Conservation (phyloP, 805 yeast genomes). For the Priceomyces carsonii region DNA sequence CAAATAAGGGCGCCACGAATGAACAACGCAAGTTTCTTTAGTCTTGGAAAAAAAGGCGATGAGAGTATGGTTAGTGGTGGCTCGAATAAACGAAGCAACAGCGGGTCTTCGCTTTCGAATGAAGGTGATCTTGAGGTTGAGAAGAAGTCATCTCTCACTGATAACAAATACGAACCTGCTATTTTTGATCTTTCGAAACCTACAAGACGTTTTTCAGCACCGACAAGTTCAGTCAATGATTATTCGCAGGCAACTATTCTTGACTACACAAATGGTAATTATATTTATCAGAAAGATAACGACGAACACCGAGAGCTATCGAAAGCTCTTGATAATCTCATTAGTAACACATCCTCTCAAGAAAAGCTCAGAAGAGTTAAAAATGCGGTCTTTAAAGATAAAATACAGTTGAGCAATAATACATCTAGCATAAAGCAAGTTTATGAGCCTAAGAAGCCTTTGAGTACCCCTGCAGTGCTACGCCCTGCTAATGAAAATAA, state of each 20-base stretch:
- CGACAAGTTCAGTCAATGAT: conserved; percentile 8
- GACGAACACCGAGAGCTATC: conserved; percentile 15
- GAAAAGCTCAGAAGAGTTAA: conserved; percentile 13
- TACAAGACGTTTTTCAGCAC: conserved; percentile 33
- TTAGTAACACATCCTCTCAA: conserved; percentile 18
- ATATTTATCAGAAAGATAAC: conserved; percentile 19
- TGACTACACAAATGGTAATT: conserved; percentile 20
- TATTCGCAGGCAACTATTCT: conserved; percentile 11
- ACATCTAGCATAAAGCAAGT: conserved; percentile 36
- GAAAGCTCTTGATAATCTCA: conserved; percentile 24
- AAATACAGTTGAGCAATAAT: conserved; percentile 6
- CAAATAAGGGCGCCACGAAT: conserved; percentile 57
- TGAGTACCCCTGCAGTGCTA: conserved; percentile 54
- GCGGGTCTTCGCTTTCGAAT: conserved; percentile 2
- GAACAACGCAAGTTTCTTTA: conserved; percentile 35
- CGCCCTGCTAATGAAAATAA: conserved; percentile 31
- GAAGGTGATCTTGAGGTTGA: conserved; percentile 5
- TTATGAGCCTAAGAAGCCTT: conserved; percentile 47
- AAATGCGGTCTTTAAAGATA: conserved; percentile 1
- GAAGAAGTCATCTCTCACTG: conserved; percentile 5
- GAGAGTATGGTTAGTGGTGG: conserved; percentile 1
- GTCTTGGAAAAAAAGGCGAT: conserved; percentile 12
- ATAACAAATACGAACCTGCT: conserved; percentile 42
- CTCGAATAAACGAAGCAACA: background rate
- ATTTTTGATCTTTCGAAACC: conserved; percentile 46